Base-by-base conservation (phyloP, 2,329 filamentous ascomycete species). In the Xylaria sp. region DNA sequence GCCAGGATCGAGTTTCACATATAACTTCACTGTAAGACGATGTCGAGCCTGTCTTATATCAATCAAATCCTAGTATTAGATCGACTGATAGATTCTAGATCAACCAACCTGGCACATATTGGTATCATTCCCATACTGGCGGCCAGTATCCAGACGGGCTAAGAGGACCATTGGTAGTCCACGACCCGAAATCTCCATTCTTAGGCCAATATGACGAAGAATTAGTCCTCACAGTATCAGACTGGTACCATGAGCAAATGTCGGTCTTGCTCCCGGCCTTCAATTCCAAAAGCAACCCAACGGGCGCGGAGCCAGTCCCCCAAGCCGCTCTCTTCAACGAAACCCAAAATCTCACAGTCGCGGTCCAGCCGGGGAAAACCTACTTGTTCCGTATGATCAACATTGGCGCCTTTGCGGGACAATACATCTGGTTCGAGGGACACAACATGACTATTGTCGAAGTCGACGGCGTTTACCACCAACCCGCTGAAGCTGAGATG, bases 361-460 rank as follows among this genome's bases (percentile, higher is more conserved):
- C 83, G 0, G 86, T 94, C 2, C 73, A 90, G 72, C 88, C 92
- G 0, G 86, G 87, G 2, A 92, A 88, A 74, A 94, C 90, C 0
- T 94, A 94, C 67, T 81, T 93, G 9, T 85, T 95, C 73, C 90
- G 90, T 51, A 83, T 94, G 67, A 83, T 93, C 73, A 93, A 93
- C 73, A 87, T 93, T 23, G 91, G 89, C 16, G 92, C 91, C 18
- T 94, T 93, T 80, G 87, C 88, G 1, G 86, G 84, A 2, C 88
- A 91, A 74, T 90, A 90, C 71, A 76, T 91, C 55, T 91, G 88
- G 88, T 87, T 91, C 63, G 89, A 91, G 76, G 87, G 85, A 21
- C 88, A 90, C 73, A 90, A 86, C 37, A 88, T 93, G 81, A 86
- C 83, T 32, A 89, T 93, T 63, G 85, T 93, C 40, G 91, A 93